Percentiles rank a stretch among this genome's conserved stretches.
phyloP scores from a whole-genome alignment of 2,329 filamentous ascomycete genomes.

The Bipolaris bicolor region DNA sequence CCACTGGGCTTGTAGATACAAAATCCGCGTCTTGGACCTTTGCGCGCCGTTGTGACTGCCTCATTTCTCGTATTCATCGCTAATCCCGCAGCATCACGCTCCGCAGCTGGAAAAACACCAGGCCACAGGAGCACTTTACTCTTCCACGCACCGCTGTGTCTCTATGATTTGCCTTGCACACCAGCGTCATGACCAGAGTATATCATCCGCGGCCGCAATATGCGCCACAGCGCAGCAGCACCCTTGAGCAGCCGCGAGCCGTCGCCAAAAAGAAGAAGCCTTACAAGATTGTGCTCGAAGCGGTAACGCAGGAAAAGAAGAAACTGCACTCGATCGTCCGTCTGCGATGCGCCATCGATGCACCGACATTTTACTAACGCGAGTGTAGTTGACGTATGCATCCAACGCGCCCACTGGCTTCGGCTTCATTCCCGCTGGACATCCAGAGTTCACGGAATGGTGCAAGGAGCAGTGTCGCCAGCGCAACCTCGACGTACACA shows the following conservation, averaged over 20 bases:
- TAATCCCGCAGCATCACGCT: conserved; percentile 18
- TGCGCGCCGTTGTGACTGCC: conserved; percentile 10
- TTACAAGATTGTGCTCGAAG: conserved; percentile 66
- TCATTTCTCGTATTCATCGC: conserved; percentile 21
- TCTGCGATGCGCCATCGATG: conserved; percentile 23
- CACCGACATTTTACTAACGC: conserved; percentile 41
- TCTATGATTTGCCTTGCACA: conserved; percentile 20
- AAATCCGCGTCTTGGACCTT: conserved; percentile 9
- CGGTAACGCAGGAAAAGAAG: conserved; percentile 64
- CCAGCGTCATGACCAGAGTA: conserved; percentile 36
- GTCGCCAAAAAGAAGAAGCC: conserved; percentile 49
- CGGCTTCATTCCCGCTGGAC: conserved; percentile 65
- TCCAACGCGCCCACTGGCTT: conserved; percentile 64
- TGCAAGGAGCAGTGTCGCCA: conserved; percentile 65
- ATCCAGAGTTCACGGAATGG: conserved; percentile 63
- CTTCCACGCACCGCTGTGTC: conserved; percentile 11
- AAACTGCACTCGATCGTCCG: conserved; percentile 60
- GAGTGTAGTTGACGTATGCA: conserved; percentile 60
- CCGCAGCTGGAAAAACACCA: conserved; percentile 1
- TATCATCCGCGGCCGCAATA: conserved; percentile 31
- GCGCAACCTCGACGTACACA: conserved; percentile 60
- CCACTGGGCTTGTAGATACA: conserved; percentile 30
- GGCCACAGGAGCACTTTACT: conserved; percentile 6
- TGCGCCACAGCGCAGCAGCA: conserved; percentile 23
- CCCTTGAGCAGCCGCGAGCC: conserved; percentile 33